Percentiles rank a stretch among this genome's conserved stretches.
phyloP scores from a whole-genome alignment of 306 rosid genomes.

The Cucurbita ficifolia region DNA sequence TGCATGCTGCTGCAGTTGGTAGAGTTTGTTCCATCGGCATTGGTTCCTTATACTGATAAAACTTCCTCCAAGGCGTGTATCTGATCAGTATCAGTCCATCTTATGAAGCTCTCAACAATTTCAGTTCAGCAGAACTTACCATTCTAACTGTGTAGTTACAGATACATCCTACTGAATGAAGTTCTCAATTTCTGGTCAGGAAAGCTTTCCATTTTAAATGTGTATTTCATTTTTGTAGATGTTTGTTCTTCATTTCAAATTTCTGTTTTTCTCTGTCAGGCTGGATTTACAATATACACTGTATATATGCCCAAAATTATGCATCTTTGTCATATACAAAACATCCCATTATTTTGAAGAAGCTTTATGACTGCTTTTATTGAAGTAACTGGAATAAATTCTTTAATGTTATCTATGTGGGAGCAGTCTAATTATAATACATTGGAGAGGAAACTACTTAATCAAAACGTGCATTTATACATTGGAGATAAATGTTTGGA shows the following conservation, averaged over 20 bases:
- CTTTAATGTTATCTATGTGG: neutral
- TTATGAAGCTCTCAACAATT: constrained; percentile 13
- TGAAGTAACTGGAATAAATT: neutral
- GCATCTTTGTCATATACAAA: too few relatives aligned
- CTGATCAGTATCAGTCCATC: constrained; percentile 50
- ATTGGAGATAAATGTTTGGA: neutral
- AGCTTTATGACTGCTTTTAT: neutral
- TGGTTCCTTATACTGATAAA: constrained; percentile 54
- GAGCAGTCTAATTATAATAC: neutral
- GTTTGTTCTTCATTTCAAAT: neutral
- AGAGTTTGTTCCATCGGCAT: constrained; percentile 52
- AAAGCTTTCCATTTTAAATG: neutral
- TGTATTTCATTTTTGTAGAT: neutral
- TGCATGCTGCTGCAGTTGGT: constrained; percentile 28
- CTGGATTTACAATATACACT: neutral
- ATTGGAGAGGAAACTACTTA: neutral
- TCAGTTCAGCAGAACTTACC: neutral
- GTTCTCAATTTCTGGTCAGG: constrained; percentile 3
- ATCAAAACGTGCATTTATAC: neutral
- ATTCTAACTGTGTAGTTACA: neutral
- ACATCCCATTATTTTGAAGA: neutral
- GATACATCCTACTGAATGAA: constrained; percentile 40
- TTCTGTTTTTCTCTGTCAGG: neutral
- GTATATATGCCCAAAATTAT: neutral
- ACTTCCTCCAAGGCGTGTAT: constrained; percentile 46